Evolutionary conservation across 2,329 filamentous ascomycete species (phyloP), one percentile per base, ranked within the genome.

Genomic region (Cercospora brassicicola): DNA sequence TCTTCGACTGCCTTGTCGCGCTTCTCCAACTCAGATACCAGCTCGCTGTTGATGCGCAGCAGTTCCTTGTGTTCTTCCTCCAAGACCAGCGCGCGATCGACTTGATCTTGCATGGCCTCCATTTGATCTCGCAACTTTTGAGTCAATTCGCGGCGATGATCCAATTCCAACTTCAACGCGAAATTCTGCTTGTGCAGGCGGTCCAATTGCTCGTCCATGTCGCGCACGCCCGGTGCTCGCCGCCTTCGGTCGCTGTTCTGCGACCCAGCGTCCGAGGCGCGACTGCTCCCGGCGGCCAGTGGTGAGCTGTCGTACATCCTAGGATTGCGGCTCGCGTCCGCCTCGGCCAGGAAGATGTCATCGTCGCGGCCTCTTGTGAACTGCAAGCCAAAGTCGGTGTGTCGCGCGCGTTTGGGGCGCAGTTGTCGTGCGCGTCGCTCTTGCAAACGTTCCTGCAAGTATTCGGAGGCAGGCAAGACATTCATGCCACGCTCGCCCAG

Each of bases 111-210:
- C 18, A 91, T 79, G 4, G 77, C 77, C 42, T 88, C 84, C n/a
- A 89, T 73, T 48, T 84, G 82, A 36, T 85, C 82, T 74, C 91
- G 89, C 36, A 92, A 74, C 23, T 81, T 81, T 8, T 83, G 83
- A 74, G 90, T 88, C 63, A 86, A 84, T 78, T 92, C 87, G 30
- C 90, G 84, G 6, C 89, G 85, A 75, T 92, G 89, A 72, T 86
- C 91, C 0, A 93, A 79, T 76, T 92, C 90, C 33, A 92, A 82
- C 77, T 93, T 92, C 51, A 93, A 83, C 72, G 91, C 90, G 72
- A 92, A 93, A 74, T 92, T 93, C 79, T 91, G 87, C 76, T 93
- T 93, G 77, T 90, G 88, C 23, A 92, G 79, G 1, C 83, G 89
- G 4, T 90, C 90, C 62, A 92, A 80, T 64, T 89, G 87, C 85